Percentiles rank a stretch among this genome's conserved stretches.
These are phyloP conservation scores for Gossypium ekmanianum DNA, from an alignment of 345 rosid species.

Conservation along the genomic window DNA sequence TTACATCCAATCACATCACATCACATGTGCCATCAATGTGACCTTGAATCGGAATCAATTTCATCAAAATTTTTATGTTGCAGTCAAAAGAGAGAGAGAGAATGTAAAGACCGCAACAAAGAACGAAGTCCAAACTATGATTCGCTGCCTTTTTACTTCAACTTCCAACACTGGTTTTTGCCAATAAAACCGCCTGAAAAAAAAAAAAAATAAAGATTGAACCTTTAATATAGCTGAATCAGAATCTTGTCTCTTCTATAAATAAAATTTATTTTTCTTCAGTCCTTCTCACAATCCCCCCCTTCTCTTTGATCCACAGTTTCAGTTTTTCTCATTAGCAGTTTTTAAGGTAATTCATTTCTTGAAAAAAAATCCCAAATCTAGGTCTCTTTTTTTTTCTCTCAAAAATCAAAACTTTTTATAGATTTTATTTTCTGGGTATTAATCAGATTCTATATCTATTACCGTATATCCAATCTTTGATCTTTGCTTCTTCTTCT, in stretches of 20 bases:
- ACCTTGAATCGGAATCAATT: too few relatives aligned
- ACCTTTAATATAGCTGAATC: too few relatives aligned
- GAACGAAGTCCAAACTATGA: background rate
- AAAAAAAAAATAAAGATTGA: too few relatives aligned
- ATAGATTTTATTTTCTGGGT: slow-evolving; percentile 15
- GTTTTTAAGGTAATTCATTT: slow-evolving; percentile 7
- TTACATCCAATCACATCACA: too few relatives aligned
- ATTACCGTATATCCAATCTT: background rate
- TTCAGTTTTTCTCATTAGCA: background rate
- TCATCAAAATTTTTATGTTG: too few relatives aligned
- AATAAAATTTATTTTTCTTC: background rate
- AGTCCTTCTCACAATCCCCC: background rate
- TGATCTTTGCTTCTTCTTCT: background rate
- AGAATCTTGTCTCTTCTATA: background rate
- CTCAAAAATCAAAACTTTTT: background rate
- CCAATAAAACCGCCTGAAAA: background rate
- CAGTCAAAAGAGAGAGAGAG: background rate
- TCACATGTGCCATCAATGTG: too few relatives aligned
- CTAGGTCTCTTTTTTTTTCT: background rate
- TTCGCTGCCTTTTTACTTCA: background rate
- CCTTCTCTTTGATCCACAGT: background rate
- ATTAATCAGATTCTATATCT: slow-evolving; percentile 13
- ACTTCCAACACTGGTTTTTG: background rate
- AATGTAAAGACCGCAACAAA: background rate
- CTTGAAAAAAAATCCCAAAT: background rate